Conservation (phyloP, 352 stramenopile species). For the Pythium phragmitis region DNA sequence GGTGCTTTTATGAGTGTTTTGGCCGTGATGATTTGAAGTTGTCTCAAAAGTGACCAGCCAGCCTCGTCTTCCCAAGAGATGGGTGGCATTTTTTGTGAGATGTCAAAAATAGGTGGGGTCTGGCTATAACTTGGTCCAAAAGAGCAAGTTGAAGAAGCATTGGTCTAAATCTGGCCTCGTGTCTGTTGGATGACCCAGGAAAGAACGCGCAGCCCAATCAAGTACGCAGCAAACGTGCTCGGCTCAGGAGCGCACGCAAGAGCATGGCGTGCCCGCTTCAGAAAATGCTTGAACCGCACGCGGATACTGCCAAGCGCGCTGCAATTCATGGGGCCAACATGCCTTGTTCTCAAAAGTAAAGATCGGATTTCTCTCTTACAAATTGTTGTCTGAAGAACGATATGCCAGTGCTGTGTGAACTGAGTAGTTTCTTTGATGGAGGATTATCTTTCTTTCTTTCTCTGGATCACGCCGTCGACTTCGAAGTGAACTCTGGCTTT, state of each 20-base stretch:
- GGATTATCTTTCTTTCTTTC: too few relatives aligned
- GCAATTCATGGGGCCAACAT: too few relatives aligned
- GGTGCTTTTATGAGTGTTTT: not conserved
- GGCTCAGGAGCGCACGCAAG: conserved; percentile 14
- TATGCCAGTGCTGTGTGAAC: too few relatives aligned
- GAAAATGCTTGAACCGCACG: not conserved
- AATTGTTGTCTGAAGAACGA: too few relatives aligned
- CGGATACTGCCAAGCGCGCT: not conserved
- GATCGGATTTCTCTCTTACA: too few relatives aligned
- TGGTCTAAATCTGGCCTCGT: not conserved
- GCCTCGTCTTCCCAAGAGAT: conserved; percentile 15
- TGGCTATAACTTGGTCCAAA: conserved; percentile 1
- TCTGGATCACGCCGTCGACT: too few relatives aligned
- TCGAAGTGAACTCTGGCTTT: too few relatives aligned
- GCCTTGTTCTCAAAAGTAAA: too few relatives aligned
- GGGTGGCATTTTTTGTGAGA: conserved; percentile 7
- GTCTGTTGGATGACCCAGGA: not conserved
- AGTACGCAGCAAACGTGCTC: not conserved
- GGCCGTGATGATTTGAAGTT: not conserved
- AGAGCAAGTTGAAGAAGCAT: conserved; percentile 19
- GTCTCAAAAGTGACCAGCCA: conserved; percentile 5
- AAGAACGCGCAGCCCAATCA: not conserved
- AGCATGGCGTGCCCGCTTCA: conserved; percentile 4
- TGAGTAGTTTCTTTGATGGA: too few relatives aligned
- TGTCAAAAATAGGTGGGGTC: conserved; percentile 21